phyloP scores from a whole-genome alignment of 306 rosid genomes.

The Cotoneaster glaucophyllus region DNA sequence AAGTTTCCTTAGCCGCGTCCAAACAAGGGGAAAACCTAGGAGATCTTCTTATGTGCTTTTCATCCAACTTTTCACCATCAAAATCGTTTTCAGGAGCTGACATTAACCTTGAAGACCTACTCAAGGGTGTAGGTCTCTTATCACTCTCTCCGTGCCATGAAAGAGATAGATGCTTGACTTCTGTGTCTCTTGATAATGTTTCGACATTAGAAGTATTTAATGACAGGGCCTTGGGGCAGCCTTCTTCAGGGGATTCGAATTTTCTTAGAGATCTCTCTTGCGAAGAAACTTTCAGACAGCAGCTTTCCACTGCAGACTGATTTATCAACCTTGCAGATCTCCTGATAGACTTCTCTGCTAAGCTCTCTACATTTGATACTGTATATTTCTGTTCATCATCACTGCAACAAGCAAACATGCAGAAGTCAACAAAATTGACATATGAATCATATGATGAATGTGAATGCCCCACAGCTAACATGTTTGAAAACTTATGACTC shows the following conservation, averaged over 20 bases:
- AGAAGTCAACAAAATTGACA: slow-evolving; percentile 15
- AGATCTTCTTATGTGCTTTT: slow-evolving; percentile 31
- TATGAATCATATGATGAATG: neutral
- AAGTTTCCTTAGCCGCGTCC: slow-evolving; percentile 4
- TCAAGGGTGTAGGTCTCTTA: slow-evolving; percentile 15
- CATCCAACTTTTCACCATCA: slow-evolving; percentile 5
- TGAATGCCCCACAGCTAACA: slow-evolving; percentile 8
- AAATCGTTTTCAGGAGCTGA: slow-evolving; percentile 1
- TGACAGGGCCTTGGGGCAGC: slow-evolving; percentile 13
- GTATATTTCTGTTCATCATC: slow-evolving; percentile 8
- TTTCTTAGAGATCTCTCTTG: slow-evolving; percentile 13
- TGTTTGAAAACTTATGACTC: slow-evolving; percentile 33
- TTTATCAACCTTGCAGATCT: slow-evolving; percentile 33
- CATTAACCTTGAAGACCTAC: slow-evolving; percentile 23
- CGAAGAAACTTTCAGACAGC: slow-evolving; percentile 5
- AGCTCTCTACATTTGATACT: slow-evolving; percentile 12
- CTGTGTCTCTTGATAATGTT: neutral
- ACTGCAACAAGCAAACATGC: slow-evolving; percentile 32
- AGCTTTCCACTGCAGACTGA: slow-evolving; percentile 13
- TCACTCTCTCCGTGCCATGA: slow-evolving; percentile 13
- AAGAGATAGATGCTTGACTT: slow-evolving; percentile 8
- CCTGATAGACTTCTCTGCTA: slow-evolving; percentile 14
- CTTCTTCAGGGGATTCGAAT: slow-evolving; percentile 14
- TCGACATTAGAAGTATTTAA: slow-evolving; percentile 4
- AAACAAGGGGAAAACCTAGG: slow-evolving; percentile 34